Percentiles rank a stretch among this genome's conserved stretches.
Conservation (phyloP, 108 stramenopile species). For the Aureococcus anophagefferens region DNA sequence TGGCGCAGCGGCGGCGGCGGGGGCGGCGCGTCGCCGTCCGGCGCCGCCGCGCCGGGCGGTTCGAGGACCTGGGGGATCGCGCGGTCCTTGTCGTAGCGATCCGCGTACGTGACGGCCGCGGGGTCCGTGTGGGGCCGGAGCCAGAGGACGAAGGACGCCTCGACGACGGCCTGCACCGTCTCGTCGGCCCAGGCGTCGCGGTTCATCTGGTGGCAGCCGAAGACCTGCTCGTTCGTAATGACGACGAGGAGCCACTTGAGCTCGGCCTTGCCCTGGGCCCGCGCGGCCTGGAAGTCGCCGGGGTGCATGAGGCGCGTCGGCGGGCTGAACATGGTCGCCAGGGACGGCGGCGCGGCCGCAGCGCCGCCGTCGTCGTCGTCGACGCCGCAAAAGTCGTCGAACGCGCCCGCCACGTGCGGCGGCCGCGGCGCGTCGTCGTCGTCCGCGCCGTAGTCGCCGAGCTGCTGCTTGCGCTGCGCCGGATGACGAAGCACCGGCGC, state of each 20-base stretch:
- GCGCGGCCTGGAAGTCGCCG: conserved; percentile 66
- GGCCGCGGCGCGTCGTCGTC: too few relatives aligned
- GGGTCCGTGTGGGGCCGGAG: conserved; percentile 51
- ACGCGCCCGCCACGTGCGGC: too few relatives aligned
- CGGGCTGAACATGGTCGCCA: conserved; percentile 65
- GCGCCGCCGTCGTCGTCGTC: too few relatives aligned
- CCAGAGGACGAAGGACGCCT: conserved; percentile 87
- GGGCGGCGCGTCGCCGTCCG: too few relatives aligned
- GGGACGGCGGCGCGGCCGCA: too few relatives aligned
- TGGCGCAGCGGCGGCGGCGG: too few relatives aligned
- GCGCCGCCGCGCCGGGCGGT: conserved; percentile 69
- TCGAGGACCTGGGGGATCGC: conserved; percentile 77
- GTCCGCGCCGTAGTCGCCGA: neutral
- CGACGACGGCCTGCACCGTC: conserved; percentile 76
- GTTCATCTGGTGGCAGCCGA: conserved; percentile 81
- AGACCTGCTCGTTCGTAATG: conserved; percentile 70
- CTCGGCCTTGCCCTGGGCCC: conserved; percentile 63
- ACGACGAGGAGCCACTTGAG: conserved; percentile 82
- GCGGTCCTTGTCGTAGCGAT: conserved; percentile 66
- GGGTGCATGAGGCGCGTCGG: conserved; percentile 58
- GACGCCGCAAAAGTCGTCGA: too few relatives aligned
- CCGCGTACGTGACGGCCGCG: conserved; percentile 61
- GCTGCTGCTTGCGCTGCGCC: neutral
- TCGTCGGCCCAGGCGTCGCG: conserved; percentile 89
- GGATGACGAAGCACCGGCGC: too few relatives aligned